A percentile compares a stretch with the other conserved stretches of the same genome.
phyloP scores from a whole-genome alignment of 345 rosid species.

The Nephelium lappaceum region DNA sequence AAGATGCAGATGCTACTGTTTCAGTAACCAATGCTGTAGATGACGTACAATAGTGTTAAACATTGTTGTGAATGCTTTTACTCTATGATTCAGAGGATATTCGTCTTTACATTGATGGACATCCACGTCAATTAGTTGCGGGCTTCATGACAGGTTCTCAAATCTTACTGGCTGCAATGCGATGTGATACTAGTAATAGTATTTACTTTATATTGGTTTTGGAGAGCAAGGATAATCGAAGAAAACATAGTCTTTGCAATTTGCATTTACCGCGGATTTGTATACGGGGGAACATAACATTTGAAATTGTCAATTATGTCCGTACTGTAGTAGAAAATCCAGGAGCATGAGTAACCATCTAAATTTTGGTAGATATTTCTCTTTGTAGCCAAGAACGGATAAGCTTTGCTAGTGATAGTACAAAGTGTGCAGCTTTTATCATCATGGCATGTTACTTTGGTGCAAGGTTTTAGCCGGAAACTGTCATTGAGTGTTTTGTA shows the following conservation, averaged over 20 bases:
- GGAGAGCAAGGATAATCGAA: not conserved
- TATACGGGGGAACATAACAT: not conserved
- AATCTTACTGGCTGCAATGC: not conserved
- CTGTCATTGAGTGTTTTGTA: too few relatives aligned
- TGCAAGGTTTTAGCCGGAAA: too few relatives aligned
- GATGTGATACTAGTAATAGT: not conserved
- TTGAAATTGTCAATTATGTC: not conserved
- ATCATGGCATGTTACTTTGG: too few relatives aligned
- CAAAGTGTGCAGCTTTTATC: too few relatives aligned
- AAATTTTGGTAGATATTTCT: not conserved
- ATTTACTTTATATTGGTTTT: not conserved
- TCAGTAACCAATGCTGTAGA: not conserved
- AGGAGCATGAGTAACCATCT: not conserved
- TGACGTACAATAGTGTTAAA: not conserved
- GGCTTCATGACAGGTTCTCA: not conserved
- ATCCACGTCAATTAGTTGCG: not conserved
- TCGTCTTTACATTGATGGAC: not conserved
- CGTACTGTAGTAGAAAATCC: not conserved
- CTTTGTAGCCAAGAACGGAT: too few relatives aligned
- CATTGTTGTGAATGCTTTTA: not conserved
- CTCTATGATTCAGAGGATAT: not conserved
- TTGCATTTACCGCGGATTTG: not conserved
- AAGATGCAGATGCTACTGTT: not conserved
- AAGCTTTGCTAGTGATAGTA: too few relatives aligned
- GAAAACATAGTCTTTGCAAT: not conserved